A percentile compares a stretch with the other conserved stretches of the same genome.
These are phyloP conservation scores for Nannizziopsis arthrosporioides DNA, from an alignment of 2,329 filamentous ascomycete species.

Conservation along the genomic window DNA sequence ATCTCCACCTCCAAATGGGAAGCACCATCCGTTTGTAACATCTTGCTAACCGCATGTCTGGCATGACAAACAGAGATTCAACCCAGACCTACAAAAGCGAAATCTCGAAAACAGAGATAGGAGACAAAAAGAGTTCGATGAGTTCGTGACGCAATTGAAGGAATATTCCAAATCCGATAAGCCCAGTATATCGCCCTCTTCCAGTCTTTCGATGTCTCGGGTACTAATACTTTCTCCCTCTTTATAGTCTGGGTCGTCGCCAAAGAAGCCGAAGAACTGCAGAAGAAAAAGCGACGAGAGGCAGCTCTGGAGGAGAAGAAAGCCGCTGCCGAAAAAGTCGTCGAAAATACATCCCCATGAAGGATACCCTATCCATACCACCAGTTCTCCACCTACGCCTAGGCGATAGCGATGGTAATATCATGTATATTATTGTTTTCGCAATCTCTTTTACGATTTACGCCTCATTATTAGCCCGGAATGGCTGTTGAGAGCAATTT, in stretches of 20 bases:
- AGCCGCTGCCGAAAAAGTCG: neutral
- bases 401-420: too few species aligned
- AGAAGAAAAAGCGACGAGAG: constrained; percentile 22
- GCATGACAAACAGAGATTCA: constrained; percentile 54
- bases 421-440: neutral
- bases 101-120: constrained; percentile 68
- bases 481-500: neutral
- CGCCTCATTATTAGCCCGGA: too few species aligned
- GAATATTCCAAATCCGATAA: constrained; percentile 84
- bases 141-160: constrained; percentile 74
- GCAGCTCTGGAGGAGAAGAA: constrained; percentile 14
- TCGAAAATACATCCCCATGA: constrained; percentile 2
- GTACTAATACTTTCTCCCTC: neutral
- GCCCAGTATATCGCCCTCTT: constrained; percentile 51
- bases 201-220: neutral
- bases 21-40: too few species aligned
- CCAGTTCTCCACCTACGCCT: too few species aligned
- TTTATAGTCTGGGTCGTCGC: constrained; percentile 27
- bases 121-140: constrained; percentile 74
- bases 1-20: neutral
- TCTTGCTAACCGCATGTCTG: neutral
- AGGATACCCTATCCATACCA: too few species aligned
- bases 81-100: constrained; percentile 82
- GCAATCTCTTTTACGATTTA: too few species aligned
- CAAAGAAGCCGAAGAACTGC: constrained; percentile 27